Conservation (phyloP, 2,329 filamentous ascomycete genomes). For the Neonectria sp. region DNA sequence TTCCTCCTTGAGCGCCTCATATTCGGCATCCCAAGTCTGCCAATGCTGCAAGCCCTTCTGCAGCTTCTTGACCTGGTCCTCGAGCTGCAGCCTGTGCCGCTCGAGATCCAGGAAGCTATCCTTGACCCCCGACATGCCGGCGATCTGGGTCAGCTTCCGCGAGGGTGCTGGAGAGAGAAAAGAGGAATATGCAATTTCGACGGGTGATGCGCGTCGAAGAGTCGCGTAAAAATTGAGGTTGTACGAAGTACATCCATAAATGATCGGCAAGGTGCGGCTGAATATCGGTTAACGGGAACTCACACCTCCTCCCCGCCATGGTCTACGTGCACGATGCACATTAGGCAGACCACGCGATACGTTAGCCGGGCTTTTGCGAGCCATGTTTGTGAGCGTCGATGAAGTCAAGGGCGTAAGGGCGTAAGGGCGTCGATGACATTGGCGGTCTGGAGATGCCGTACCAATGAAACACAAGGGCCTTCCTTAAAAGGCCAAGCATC, state of each 20-base stretch:
- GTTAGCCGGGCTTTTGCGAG: neutral
- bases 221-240: slow-evolving; percentile 18
- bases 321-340: neutral
- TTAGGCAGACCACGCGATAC: neutral
- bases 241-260: neutral
- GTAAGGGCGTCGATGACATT: slow-evolving; percentile 31
- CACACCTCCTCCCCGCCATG: neutral
- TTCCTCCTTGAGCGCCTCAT: slow-evolving; percentile 90
- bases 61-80: slow-evolving; percentile 79
- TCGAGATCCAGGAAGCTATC: slow-evolving; percentile 79
- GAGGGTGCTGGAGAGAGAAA: slow-evolving; percentile 21
- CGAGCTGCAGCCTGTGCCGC: slow-evolving; percentile 80
- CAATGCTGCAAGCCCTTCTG: slow-evolving; percentile 86
- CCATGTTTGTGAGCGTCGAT: neutral
- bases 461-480: neutral
- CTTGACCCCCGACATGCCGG: slow-evolving; percentile 57
- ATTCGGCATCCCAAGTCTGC: slow-evolving; percentile 93
- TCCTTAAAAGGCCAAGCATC: slow-evolving; percentile 3
- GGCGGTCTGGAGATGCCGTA: slow-evolving; percentile 2
- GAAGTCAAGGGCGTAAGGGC: slow-evolving; percentile 14
- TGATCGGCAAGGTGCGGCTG: slow-evolving; percentile 32
- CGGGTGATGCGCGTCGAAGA: slow-evolving; percentile 22
- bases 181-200: slow-evolving; percentile 29
- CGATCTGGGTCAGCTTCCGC: slow-evolving; percentile 28
- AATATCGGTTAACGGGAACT: slow-evolving; percentile 45